Evolutionary conservation across 1,284 basidiomycete species (phyloP), one percentile per base, ranked within the genome.

Genomic region (Cryptococcus sp.): DNA sequence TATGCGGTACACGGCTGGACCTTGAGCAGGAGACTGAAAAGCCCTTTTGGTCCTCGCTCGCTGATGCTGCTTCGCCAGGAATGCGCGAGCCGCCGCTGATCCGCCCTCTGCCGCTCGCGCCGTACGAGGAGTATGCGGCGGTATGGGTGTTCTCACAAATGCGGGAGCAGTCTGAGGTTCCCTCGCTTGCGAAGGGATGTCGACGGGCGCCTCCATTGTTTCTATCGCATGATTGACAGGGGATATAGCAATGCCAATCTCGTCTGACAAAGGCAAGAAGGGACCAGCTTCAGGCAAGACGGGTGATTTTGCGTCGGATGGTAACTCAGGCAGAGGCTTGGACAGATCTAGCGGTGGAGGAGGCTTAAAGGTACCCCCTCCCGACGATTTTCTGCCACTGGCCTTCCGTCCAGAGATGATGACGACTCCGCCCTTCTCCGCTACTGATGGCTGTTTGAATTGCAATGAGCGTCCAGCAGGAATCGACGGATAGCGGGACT

Each of bases 61-160:
- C 20, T 72, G 73, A 47, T 76, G 75, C 54, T 76, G 74, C 50
- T 70, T 69, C 1, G 69, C 74, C 4, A 76, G 56, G 7, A 71
- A 59, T 15, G 70, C 69, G 31, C 75, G 56, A 6, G 73, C 72
- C 17, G 66, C 68, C 0, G 71, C 65, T 7, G 73, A 67, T 25
- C 59, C 59, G 16, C 59, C 50, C n/a, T 60, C 59, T 15, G 59
- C 49, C 23, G 41, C 50, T 57, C 22, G 53, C 59, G 44, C 35
- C 22, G 44, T 45, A 23, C 13, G 53, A 41, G 50, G 47, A 41
- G 47, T 53, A 31, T 41, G 48, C 23, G 53, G 44, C 20, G 56
- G 39, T 38, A 31, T 20, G 10, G 61, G 52, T n/a, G 57, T 53
- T 6, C 31, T 40, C 8, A 31, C 22, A 11, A 52, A 45, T 7